Base-by-base conservation (phyloP, 805 yeast species). In the Candida boleticola region DNA sequence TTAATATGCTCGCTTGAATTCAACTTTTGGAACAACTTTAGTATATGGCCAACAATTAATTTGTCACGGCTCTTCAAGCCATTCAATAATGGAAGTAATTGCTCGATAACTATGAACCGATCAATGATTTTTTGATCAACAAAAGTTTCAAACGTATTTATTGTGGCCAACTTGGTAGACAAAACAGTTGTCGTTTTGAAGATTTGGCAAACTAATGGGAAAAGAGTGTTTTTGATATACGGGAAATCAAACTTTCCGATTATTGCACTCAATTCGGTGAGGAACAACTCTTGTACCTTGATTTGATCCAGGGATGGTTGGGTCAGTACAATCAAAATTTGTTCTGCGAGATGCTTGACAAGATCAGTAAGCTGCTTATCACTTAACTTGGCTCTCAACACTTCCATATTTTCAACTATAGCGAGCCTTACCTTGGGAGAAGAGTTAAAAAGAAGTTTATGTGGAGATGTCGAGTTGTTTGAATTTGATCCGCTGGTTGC, bases 101-200 rank as follows among this genome's bases (percentile, higher is more conserved):
- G 87, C 37, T 92, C 97, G 27, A 74, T 72, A 26, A 89, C 77
- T 2, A 85, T 77, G 40, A 79, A 75, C 49, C 79, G 80, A 52
- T 90, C 96, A 40, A 89, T 72, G 4, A 80, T 74, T 46, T 81
- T 80, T 17, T 73, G 67, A 17, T 70, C 74, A 14, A 86, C 74
- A 53, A 89, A 63, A 36, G 66, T 55, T 11, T 76, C 71, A 51
- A 89, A 81, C 1, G 86, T 73, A 16, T 72, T 65, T 18, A 89
- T 70, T 2, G 93, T 78, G 13, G 79, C 73, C 14, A 84, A 67
- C 54, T 93, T 92, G 21, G 93, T 85, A 4, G 85, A 80, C 26
- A 90, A 68, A 22, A 93, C 80, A 0, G 90, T 87, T 1, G 99
- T 93, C 35, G 88, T 84, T 29, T 89, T 77, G 63, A 92, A 93